phyloP scores from a whole-genome alignment of 306 rosid species.

The Ormosia emarginata region DNA sequence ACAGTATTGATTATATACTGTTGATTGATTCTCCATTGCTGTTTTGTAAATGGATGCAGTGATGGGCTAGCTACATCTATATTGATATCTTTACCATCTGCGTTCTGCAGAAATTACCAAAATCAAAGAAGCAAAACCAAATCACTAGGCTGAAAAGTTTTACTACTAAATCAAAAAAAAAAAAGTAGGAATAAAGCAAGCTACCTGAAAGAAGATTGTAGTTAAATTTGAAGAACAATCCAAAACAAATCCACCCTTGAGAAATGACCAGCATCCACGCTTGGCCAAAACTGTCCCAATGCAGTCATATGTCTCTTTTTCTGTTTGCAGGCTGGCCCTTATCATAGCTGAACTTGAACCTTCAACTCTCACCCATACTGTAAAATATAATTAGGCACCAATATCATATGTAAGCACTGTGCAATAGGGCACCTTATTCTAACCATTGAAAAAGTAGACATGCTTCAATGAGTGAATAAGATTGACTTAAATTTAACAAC shows the following conservation, averaged over 20 bases:
- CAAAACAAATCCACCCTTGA: slow-evolving; percentile 86
- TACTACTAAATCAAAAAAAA: background rate
- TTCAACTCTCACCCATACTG: slow-evolving; percentile 71
- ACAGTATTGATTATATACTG: slow-evolving; percentile 66
- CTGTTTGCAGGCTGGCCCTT: slow-evolving; percentile 55
- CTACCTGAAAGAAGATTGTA: slow-evolving; percentile 56
- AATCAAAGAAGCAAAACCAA: background rate
- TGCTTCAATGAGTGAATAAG: background rate
- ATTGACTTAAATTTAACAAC: too few relatives aligned
- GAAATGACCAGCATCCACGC: slow-evolving; percentile 90
- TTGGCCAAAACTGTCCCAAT: slow-evolving; percentile 75
- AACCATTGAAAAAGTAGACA: background rate
- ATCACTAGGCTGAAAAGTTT: background rate
- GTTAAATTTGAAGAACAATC: slow-evolving; percentile 42
- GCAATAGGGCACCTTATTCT: background rate
- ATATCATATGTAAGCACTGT: background rate
- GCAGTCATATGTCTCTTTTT: slow-evolving; percentile 38
- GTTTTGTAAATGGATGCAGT: slow-evolving; percentile 66
- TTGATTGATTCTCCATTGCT: slow-evolving; percentile 73
- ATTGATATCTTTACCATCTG: slow-evolving; percentile 32
- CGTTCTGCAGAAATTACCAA: slow-evolving; percentile 34
- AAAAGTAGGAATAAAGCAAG: background rate
- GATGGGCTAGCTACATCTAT: slow-evolving; percentile 59
- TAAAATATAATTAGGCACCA: background rate
- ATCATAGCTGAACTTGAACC: slow-evolving; percentile 50